phyloP scores from a whole-genome alignment of 2,329 filamentous ascomycete species.

The Colletotrichum coccodes region DNA sequence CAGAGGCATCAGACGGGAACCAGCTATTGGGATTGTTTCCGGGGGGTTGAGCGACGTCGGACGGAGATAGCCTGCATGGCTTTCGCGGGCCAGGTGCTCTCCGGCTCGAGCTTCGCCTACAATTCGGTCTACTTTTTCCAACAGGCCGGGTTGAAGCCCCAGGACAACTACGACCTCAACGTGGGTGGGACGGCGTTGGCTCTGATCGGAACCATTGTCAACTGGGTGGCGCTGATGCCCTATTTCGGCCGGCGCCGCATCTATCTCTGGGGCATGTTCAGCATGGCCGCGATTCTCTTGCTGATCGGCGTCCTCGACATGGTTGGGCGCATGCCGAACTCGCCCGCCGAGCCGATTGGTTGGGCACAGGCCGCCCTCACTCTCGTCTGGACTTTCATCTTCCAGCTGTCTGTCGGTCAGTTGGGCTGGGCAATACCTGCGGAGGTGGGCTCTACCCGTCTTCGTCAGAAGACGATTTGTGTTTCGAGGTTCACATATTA shows the following conservation, averaged over 20 bases:
- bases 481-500: slow-evolving; percentile 40
- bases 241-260: slow-evolving; percentile 55
- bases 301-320: slow-evolving; percentile 54
- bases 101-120: slow-evolving; percentile 44
- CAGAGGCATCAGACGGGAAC: slow-evolving; percentile 43
- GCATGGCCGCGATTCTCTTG: slow-evolving; percentile 49
- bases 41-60: slow-evolving; percentile 47
- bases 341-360: slow-evolving; percentile 47
- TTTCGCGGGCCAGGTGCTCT: slow-evolving; percentile 40
- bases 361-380: slow-evolving; percentile 44
- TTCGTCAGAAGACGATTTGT: slow-evolving; percentile 46
- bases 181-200: slow-evolving; percentile 52
- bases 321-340: slow-evolving; percentile 37
- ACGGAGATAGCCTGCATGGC: slow-evolving; percentile 46
- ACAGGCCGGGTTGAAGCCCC: slow-evolving; percentile 44
- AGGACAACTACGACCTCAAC: slow-evolving; percentile 46
- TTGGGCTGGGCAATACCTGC: slow-evolving; percentile 39
- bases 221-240: slow-evolving; percentile 51
- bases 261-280: slow-evolving; percentile 55
- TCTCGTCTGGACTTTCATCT: slow-evolving; percentile 28
- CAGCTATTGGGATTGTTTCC: slow-evolving; percentile 53
- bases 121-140: slow-evolving; percentile 53
- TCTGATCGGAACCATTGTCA: slow-evolving; percentile 54
- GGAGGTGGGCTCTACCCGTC: slow-evolving; percentile 43
- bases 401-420: slow-evolving; percentile 32